These are phyloP conservation scores for Phytopythium vexans DNA, from an alignment of 352 stramenopile genomes.

Conservation along the genomic window DNA sequence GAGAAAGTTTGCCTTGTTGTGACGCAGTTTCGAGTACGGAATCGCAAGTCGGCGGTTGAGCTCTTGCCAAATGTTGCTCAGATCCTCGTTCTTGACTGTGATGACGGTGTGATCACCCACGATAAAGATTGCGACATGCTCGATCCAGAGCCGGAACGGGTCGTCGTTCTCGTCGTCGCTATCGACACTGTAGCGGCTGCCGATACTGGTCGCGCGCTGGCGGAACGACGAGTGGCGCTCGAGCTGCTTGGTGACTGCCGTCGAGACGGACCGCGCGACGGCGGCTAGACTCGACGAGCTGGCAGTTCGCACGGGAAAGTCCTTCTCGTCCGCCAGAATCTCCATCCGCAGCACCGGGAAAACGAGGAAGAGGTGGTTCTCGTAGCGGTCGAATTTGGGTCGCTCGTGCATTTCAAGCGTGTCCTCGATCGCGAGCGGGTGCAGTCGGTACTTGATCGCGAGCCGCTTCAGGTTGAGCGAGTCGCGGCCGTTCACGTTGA, in stretches of 20 bases:
- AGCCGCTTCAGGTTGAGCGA: slow-evolving; percentile 82
- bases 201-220: not conserved
- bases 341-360: slow-evolving; percentile 82
- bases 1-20: slow-evolving; percentile 87
- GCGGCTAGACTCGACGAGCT: slow-evolving; percentile 2
- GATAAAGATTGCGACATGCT: slow-evolving; percentile 83
- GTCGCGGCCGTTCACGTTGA: slow-evolving; percentile 80
- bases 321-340: slow-evolving; percentile 31
- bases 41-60: slow-evolving; percentile 72
- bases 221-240: slow-evolving; percentile 30
- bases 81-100: slow-evolving; percentile 72
- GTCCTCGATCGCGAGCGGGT: slow-evolving; percentile 83
- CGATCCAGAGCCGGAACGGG: slow-evolving; percentile 73
- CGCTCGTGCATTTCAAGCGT: slow-evolving; percentile 85
- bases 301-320: not conserved
- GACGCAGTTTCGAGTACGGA: slow-evolving; percentile 86
- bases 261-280: slow-evolving; percentile 28
- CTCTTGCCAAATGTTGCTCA: slow-evolving; percentile 69
- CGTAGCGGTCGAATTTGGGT: slow-evolving; percentile 84
- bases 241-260: slow-evolving; percentile 25
- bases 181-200: slow-evolving; percentile 4
- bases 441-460: slow-evolving; percentile 86
- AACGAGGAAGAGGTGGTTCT: slow-evolving; percentile 80
- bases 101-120: slow-evolving; percentile 82
- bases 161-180: slow-evolving; percentile 42